These are phyloP conservation scores for Prunus campanulata DNA, from an alignment of 306 rosid genomes.

Conservation along the genomic window DNA sequence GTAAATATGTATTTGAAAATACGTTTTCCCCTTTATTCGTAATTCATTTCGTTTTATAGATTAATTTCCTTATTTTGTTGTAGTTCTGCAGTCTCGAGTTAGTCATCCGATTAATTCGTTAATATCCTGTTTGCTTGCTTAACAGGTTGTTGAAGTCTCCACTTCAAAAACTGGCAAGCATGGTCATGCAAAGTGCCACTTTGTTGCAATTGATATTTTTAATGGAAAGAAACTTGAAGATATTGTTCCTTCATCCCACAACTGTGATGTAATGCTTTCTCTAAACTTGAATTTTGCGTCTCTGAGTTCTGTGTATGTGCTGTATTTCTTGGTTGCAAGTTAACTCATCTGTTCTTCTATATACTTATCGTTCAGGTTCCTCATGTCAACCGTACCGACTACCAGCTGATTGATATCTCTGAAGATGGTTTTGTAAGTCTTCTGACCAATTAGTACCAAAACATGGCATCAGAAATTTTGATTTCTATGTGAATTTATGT, in stretches of 20 bases:
- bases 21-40: no score
- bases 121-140: not conserved
- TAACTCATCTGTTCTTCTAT: not conserved
- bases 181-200: slow-evolving; percentile 79
- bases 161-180: slow-evolving; percentile 76
- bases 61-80: no score
- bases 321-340: not conserved
- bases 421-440: slow-evolving; percentile 75
- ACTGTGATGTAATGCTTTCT: slow-evolving; percentile 51
- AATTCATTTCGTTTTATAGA: no score
- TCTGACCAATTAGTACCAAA: not conserved
- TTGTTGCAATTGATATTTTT: slow-evolving; percentile 68
- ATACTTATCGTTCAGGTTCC: slow-evolving; percentile 47
- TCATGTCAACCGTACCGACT: slow-evolving; percentile 66
- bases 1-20: no score
- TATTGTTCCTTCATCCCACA: slow-evolving; percentile 74
- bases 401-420: slow-evolving; percentile 72
- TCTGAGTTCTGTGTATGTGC: not conserved
- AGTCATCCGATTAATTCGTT: not conserved
- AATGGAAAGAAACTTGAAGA: slow-evolving; percentile 76
- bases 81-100: no score
- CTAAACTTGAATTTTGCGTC: not conserved
- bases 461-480: not conserved
- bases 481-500: not conserved
- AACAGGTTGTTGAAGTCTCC: slow-evolving; percentile 64